Percentiles rank a stretch among this genome's conserved stretches.
These are phyloP conservation scores for Tolypocladium tropicale DNA, from an alignment of 2,329 filamentous ascomycete genomes.

Conservation along the genomic window DNA sequence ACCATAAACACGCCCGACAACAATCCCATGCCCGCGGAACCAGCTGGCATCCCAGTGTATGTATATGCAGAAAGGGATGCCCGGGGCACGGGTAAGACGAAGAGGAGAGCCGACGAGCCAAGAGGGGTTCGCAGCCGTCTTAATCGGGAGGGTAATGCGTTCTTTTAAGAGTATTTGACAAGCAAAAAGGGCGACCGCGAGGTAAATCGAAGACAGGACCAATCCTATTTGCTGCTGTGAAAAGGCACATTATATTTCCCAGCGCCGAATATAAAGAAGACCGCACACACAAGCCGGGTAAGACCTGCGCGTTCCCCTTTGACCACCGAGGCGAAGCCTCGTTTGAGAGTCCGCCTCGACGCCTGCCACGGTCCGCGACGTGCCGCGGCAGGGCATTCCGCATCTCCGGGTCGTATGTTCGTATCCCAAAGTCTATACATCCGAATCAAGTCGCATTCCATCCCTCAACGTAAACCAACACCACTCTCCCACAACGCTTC, in stretches of 20 bases:
- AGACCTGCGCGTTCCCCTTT: conserved; percentile 8
- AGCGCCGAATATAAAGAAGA: conserved; percentile 15
- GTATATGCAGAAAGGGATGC: neutral
- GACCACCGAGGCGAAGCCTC: conserved; percentile 4
- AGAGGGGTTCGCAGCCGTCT: conserved; percentile 4
- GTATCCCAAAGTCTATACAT: conserved; percentile 25
- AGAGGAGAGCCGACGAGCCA: conserved; percentile 9
- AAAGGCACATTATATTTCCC: conserved; percentile 21
- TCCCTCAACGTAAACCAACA: conserved; percentile 15
- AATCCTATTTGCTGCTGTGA: conserved; percentile 12
- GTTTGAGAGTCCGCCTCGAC: neutral
- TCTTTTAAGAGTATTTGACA: conserved; percentile 6
- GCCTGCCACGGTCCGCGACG: neutral
- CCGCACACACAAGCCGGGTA: conserved; percentile 12
- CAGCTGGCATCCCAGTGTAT: neutral
- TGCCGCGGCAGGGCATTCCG: conserved; percentile 3
- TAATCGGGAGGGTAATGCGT: conserved; percentile 13
- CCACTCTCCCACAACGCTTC: conserved; percentile 15
- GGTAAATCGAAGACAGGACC: conserved; percentile 11
- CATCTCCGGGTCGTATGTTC: conserved; percentile 24
- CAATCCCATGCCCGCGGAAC: neutral
- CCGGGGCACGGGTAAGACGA: conserved; percentile 2
- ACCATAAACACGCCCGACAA: conserved; percentile 27
- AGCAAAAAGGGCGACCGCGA: conserved; percentile 11
- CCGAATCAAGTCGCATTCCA: conserved; percentile 14